Base-by-base conservation (phyloP, 2,329 filamentous ascomycete species). In the Exophiala dermatitidis region DNA sequence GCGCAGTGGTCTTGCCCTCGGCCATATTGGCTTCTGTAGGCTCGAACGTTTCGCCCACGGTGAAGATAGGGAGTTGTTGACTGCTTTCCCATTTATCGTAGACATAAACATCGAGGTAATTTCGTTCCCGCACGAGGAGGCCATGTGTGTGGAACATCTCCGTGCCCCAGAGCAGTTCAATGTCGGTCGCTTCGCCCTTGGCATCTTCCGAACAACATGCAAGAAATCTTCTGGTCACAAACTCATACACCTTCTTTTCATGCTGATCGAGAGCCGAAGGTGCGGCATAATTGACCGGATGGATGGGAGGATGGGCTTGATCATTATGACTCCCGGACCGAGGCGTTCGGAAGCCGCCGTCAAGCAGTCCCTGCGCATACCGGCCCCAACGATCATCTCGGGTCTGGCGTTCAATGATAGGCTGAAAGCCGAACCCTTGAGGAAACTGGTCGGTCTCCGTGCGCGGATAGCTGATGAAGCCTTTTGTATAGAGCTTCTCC, bases 381-480 rank as follows among this genome's bases (percentile, higher is more conserved):
- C 72, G 67, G 0, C 90, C 90, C 93, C 91, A 98, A 58, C 77
- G 72, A 40, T 74, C 72, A 65, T 90, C 88, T 54, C 83, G 82
- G 1, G 81, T 82, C 68, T 98, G 93, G 65, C 94, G 96, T 63
- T 88, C 82, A 12, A 96, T 80, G 5, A 98, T 74, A 26, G 78
- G 80, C 58, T 80, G 82, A 19, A 98, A 77, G 66, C 97, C 85
- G 74, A 97, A 96, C 3, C 80, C 91, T 63, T 82, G 82, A 65
- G 96, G 90, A 65, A 97, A 98, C 32, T 91, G 86, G 68, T 98
- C 93, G 0, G 93, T 98, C 69, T 98, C 93, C 0, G 93, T 98
- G 70, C 93, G 84, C 1, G 93, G 93, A 69, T 98, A 98, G 69
- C 90, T 96, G 70, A 98, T 95, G 71, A 90, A 97, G 0, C 93